Base-by-base conservation (phyloP, 1,284 basidiomycete species). In the Gomphus bonarii region DNA sequence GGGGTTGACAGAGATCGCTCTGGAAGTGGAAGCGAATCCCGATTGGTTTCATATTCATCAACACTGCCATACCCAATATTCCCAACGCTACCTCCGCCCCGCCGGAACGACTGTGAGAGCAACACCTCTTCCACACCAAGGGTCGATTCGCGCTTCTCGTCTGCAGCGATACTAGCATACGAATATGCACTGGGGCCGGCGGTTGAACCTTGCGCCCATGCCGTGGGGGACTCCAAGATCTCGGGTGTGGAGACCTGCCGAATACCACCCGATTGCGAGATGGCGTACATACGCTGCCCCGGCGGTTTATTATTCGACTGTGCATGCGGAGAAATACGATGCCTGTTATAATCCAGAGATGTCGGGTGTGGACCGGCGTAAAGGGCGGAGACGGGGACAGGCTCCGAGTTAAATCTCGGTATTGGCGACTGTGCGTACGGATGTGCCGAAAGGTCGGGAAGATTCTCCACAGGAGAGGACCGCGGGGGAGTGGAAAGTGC, bases 401-500 rank as follows among this genome's bases (percentile, higher is more conserved):
- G 53, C 58, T 42, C 30, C 35, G 25, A 46, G 63, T 57, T 57
- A 36, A 56, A 53, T 55, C 50, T 62, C 63, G 9, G 62, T 48
- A 51, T 74, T 75, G 35, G 68, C 55, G 4, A 72, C 72, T 78
- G 74, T 6, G 80, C 80, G 64, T 85, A 85, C 1, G 81, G 80
- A 66, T 84, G 82, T 33, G 72, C 69, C 8, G 75, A 74, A 31
- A 82, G 62, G 28, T 67, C 64, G 10, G 75, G 74, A 31, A 82
- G 61, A 20, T 66, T 63, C 20, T 62, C 71, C 12, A 69, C 67
- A 10, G 59, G 55, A 11, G 54, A 61, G 3, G 68, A 65, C 3
- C 72, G 68, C 0, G 77, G 75, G 2, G 84, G 78, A 0, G 84
- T 82, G 4, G 81, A 80, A 20, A 89, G 66, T 5, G 86, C 87